Conservation (phyloP, 73 alveolate species). For the Blepharisma stoltei region DNA sequence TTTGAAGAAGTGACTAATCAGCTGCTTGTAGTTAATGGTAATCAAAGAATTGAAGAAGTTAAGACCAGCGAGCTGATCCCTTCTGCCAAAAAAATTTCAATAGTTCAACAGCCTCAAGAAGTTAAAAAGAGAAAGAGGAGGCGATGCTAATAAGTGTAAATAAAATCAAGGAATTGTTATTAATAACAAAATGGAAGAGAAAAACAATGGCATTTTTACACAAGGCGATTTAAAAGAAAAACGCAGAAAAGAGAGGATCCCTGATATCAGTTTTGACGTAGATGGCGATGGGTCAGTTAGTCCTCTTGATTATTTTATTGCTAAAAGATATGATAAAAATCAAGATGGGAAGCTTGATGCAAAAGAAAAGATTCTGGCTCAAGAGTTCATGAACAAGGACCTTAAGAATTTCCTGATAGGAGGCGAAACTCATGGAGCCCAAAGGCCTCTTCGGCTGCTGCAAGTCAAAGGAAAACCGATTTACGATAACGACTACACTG, state of each 20-base stretch:
- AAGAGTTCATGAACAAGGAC: slow-evolving; percentile 41
- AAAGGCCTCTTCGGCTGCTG: slow-evolving; percentile 65
- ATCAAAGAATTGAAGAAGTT: too few species aligned
- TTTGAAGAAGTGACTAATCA: slow-evolving; percentile 18
- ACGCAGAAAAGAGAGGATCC: slow-evolving; percentile 22
- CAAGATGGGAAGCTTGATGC: slow-evolving; percentile 72
- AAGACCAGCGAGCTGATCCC: too few species aligned
- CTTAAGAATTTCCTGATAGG: slow-evolving; percentile 77
- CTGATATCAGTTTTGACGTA: slow-evolving; percentile 58
- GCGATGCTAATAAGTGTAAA: too few species aligned
- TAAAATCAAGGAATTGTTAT: too few species aligned
- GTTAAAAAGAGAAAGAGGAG: too few species aligned
- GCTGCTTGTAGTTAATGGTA: too few species aligned
- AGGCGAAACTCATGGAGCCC: slow-evolving; percentile 73
- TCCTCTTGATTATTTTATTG: slow-evolving; percentile 66
- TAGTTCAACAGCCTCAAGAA: too few species aligned
- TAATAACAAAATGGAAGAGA: too few species aligned
- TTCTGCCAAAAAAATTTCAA: too few species aligned
- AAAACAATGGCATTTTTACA: not conserved
- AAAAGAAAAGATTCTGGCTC: slow-evolving; percentile 63
- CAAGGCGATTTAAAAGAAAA: not conserved
- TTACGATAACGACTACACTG: not conserved
- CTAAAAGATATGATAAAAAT: slow-evolving; percentile 66
- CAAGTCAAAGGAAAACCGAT: slow-evolving; percentile 75
- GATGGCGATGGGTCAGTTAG: slow-evolving; percentile 86